phyloP scores from a whole-genome alignment of 257 asterid species.

The Euphrasia confusa region DNA sequence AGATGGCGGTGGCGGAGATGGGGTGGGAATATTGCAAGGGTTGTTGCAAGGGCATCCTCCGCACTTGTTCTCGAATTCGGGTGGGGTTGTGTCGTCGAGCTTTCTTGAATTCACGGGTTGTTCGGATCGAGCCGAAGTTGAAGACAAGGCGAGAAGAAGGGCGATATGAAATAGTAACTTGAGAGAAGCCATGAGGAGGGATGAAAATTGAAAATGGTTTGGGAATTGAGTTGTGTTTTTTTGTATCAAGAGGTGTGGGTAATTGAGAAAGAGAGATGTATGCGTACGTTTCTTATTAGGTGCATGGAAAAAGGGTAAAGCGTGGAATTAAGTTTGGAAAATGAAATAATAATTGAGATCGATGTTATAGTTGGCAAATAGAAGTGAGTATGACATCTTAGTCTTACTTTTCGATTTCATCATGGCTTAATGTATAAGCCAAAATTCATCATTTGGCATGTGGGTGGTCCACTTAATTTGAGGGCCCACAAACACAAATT shows the following conservation, averaged over 20 bases:
- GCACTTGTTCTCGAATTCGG: slow-evolving; percentile 58
- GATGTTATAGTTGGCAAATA: slow-evolving; percentile 6
- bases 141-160: slow-evolving; percentile 22
- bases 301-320: slow-evolving; percentile 26
- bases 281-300: slow-evolving; percentile 29
- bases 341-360: slow-evolving; percentile 5
- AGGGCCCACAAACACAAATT: too few species aligned
- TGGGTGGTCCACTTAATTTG: too few species aligned
- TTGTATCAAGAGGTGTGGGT: too few species aligned
- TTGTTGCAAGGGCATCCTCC: slow-evolving; percentile 75
- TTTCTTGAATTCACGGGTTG: slow-evolving; percentile 24
- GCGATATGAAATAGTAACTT: slow-evolving; percentile 24
- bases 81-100: slow-evolving; percentile 25
- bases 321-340: slow-evolving; percentile 24
- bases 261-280: slow-evolving; percentile 12
- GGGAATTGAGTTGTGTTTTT: background rate
- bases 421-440: too few species aligned
- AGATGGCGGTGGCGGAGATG: slow-evolving; percentile 39
- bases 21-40: slow-evolving; percentile 45
- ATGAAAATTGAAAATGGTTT: too few species aligned
- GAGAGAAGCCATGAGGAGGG: slow-evolving; percentile 29
- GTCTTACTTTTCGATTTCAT: too few species aligned
- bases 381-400: slow-evolving; percentile 4
- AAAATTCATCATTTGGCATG: too few species aligned
- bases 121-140: slow-evolving; percentile 21